Evolutionary conservation across 2,329 filamentous ascomycete genomes (phyloP).

Genomic region (Stagonosporopsis vannaccii): DNA sequence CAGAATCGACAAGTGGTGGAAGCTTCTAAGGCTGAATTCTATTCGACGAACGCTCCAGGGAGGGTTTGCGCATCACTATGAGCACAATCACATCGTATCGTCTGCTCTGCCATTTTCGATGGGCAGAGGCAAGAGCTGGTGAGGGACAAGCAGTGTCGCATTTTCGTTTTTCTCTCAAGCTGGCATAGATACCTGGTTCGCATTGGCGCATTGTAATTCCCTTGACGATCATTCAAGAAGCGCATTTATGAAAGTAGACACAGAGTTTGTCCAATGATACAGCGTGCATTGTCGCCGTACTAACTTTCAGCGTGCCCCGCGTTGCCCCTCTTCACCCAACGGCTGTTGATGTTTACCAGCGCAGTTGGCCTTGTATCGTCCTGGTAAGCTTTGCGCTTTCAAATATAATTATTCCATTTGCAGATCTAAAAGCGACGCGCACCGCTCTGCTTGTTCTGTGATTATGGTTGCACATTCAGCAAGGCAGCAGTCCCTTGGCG

Average conservation of each 20-base stretch:
- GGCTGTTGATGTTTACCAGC: constrained; percentile 19
- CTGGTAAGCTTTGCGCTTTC: background rate
- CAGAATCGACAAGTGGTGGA: constrained; percentile 77
- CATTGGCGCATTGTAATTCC: constrained; percentile 12
- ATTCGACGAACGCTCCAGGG: constrained; percentile 66
- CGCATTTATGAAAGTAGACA: constrained; percentile 2
- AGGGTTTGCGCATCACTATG: constrained; percentile 47
- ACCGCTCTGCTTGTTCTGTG: background rate
- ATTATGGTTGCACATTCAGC: constrained; percentile 14
- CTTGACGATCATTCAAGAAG: background rate
- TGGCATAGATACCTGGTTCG: constrained; percentile 18
- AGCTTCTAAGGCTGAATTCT: constrained; percentile 68
- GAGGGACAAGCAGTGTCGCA: constrained; percentile 1
- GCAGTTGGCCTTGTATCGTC: background rate
- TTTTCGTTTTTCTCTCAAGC: constrained; percentile 6
- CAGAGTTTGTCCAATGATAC: background rate
- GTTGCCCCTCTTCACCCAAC: constrained; percentile 34
- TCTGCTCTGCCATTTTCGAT: constrained; percentile 43
- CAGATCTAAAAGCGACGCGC: background rate
- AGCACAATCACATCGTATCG: constrained; percentile 47
- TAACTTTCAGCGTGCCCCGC: constrained; percentile 27
- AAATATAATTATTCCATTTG: background rate
- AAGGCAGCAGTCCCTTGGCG: constrained; percentile 32
- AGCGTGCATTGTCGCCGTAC: background rate
- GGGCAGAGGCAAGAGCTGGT: constrained; percentile 11